These are phyloP conservation scores for Streptanthus diversifolius DNA, from an alignment of 345 rosid genomes.

Conservation along the genomic window DNA sequence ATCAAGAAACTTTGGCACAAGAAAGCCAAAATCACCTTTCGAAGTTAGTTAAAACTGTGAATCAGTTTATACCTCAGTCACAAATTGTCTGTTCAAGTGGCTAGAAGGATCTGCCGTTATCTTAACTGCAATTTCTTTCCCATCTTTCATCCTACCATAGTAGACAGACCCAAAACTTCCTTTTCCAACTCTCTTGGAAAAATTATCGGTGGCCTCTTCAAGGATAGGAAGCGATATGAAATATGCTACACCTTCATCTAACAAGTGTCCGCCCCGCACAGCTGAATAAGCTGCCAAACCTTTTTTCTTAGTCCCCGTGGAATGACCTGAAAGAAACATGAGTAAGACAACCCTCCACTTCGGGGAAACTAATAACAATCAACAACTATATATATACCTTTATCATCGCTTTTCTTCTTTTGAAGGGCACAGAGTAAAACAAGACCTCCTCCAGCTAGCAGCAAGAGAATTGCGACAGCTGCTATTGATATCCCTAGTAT, in stretches of 20 bases:
- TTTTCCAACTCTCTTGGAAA: conserved; percentile 74
- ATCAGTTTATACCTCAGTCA: conserved; percentile 64
- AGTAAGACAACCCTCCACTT: background rate
- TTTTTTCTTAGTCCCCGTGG: conserved; percentile 44
- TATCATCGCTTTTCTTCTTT: conserved; percentile 41
- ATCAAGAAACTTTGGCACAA: background rate
- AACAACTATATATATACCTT: conserved; percentile 43
- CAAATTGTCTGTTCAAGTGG: conserved; percentile 72
- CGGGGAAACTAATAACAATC: background rate
- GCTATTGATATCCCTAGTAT: conserved; percentile 62
- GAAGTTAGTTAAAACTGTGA: background rate
- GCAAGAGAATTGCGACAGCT: conserved; percentile 44
- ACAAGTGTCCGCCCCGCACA: conserved; percentile 58
- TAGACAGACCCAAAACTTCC: conserved; percentile 95
- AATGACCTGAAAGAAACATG: conserved; percentile 44
- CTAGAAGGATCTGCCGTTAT: conserved; percentile 68
- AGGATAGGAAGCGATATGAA: conserved; percentile 64
- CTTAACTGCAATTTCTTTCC: conserved; percentile 94
- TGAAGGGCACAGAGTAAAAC: conserved; percentile 38
- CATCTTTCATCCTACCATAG: conserved; percentile 93
- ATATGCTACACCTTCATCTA: conserved; percentile 78
- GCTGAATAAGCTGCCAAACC: conserved; percentile 52
- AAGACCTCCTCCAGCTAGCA: conserved; percentile 54
- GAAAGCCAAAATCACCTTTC: background rate
- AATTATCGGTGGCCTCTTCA: conserved; percentile 72